Evolutionary conservation across 2,329 filamentous ascomycete genomes (phyloP).

Genomic region (Blastomyces gilchristii): DNA sequence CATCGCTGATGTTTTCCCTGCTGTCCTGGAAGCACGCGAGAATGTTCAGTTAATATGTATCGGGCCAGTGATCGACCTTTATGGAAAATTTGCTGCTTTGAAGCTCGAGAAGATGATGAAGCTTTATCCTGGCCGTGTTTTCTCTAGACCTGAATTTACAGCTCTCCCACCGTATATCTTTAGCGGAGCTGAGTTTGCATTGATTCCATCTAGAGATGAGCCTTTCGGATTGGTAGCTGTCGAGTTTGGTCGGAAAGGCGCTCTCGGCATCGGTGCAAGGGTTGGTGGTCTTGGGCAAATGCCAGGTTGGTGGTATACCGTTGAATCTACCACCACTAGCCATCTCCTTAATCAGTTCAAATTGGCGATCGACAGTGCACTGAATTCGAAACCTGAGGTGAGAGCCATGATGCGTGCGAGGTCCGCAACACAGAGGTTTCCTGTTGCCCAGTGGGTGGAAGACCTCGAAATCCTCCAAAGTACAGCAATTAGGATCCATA

Average conservation of each 20-base stretch:
- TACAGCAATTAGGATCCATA: constrained; percentile 49
- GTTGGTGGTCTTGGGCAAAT: constrained; percentile 60
- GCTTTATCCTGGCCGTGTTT: constrained; percentile 55
- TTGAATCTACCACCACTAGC: constrained; percentile 53
- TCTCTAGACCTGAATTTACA: constrained; percentile 59
- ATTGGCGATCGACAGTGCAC: constrained; percentile 50
- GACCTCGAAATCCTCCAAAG: constrained; percentile 53
- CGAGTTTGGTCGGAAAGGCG: constrained; percentile 58
- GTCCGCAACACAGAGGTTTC: constrained; percentile 56
- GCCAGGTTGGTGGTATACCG: constrained; percentile 62
- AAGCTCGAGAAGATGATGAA: constrained; percentile 57
- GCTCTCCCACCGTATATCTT: constrained; percentile 57
- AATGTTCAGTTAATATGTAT: constrained; percentile 54
- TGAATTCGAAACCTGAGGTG: constrained; percentile 47
- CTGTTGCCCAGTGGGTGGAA: constrained; percentile 57
- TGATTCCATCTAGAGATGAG: constrained; percentile 59
- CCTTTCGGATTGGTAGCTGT: constrained; percentile 60
- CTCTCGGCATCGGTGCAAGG: constrained; percentile 54
- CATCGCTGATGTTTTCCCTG: constrained; percentile 57
- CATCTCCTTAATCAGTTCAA: constrained; percentile 58
- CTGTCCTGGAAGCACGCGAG: constrained; percentile 49
- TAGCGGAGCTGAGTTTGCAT: constrained; percentile 56
- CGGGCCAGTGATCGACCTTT: constrained; percentile 57
- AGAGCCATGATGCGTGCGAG: constrained; percentile 55
- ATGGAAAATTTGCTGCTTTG: constrained; percentile 56